Evolutionary conservation across 306 rosid species (phyloP), one percentile per base, ranked within the genome.

Genomic region (Malus asiatica): DNA sequence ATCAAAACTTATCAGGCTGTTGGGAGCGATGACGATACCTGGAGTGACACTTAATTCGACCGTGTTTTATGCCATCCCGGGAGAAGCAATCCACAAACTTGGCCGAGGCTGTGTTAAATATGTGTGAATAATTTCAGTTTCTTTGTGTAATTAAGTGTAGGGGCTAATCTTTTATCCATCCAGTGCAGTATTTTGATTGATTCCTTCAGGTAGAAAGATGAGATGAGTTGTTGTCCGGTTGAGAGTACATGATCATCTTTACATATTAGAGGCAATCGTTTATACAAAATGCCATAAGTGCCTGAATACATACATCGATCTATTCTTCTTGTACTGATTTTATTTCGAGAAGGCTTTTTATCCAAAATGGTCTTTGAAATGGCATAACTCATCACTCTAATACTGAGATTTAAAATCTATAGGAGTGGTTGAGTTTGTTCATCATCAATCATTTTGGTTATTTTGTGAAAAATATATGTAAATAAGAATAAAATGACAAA

Each of bases 1-100:
- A 18, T 6, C 22, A 4, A 27, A 84, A 76, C 72, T 75, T 83
- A 20, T 73, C 92, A 95, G 99, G 97, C 96, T 76, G 97, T 95
- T 53, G 93, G 91, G 10, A 92, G 97, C 48, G 97, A 94, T 3
- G 98, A 86, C 59, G 91, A 88, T 71, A 85, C 71, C 68, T 95
- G 99, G 98, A 95, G 99, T 55, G 97, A 95, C 65, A 84, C 89
- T 18, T 95, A 76, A 89, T 55, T n/a, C 29, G 58, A 35, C 58
- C 57, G 33, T 30, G 65, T 66, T 48, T 53, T 53, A 44, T 35
- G 59, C 73, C 58, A 35, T 13, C 18, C 66, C 75, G 18, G 27
- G 29, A 19, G 30, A 46, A 42, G 59, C 51, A 74, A 61, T 61
- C 61, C 38, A 64, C 80, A 55, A 74, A 66, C 82, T 80, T 80